phyloP scores from a whole-genome alignment of 805 yeast species.

The Pichia nanzhaoensis region DNA sequence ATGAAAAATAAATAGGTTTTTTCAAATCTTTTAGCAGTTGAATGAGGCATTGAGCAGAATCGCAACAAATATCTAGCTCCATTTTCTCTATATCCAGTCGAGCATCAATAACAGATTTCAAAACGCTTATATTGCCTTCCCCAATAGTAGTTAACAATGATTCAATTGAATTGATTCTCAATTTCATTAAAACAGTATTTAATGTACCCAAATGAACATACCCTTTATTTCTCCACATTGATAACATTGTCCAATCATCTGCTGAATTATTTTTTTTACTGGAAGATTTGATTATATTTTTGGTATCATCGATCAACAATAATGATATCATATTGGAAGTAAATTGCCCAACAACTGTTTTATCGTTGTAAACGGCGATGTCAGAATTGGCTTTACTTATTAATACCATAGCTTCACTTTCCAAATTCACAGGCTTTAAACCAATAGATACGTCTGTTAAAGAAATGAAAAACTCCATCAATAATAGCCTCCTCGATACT shows the following conservation, averaged over 20 bases:
- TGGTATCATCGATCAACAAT: slow-evolving; percentile 58
- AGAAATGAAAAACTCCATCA: slow-evolving; percentile 22
- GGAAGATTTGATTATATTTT: slow-evolving; percentile 27
- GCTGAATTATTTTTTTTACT: slow-evolving; percentile 13
- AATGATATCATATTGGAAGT: slow-evolving; percentile 45
- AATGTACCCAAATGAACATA: slow-evolving; percentile 46
- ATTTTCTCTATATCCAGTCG: slow-evolving; percentile 30
- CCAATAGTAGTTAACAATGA: not conserved
- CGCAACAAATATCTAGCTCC: slow-evolving; percentile 64
- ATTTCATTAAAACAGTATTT: slow-evolving; percentile 33
- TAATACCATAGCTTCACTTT: slow-evolving; percentile 45
- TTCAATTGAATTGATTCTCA: slow-evolving; percentile 10
- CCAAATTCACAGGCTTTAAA: slow-evolving; percentile 54
- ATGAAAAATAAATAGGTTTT: slow-evolving; percentile 53
- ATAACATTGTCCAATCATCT: slow-evolving; percentile 34
- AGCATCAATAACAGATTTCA: slow-evolving; percentile 10
- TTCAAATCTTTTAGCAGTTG: slow-evolving; percentile 69
- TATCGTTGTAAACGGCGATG: slow-evolving; percentile 29
- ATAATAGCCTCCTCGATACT: slow-evolving; percentile 11
- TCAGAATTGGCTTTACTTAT: slow-evolving; percentile 51
- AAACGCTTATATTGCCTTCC: slow-evolving; percentile 18
- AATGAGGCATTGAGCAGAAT: slow-evolving; percentile 65
- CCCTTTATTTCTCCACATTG: slow-evolving; percentile 41
- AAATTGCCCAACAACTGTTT: slow-evolving; percentile 16
- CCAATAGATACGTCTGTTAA: slow-evolving; percentile 54